These are phyloP conservation scores for Triticum timopheevii DNA, from an alignment of 176 grass and related monocot species.

Conservation along the genomic window DNA sequence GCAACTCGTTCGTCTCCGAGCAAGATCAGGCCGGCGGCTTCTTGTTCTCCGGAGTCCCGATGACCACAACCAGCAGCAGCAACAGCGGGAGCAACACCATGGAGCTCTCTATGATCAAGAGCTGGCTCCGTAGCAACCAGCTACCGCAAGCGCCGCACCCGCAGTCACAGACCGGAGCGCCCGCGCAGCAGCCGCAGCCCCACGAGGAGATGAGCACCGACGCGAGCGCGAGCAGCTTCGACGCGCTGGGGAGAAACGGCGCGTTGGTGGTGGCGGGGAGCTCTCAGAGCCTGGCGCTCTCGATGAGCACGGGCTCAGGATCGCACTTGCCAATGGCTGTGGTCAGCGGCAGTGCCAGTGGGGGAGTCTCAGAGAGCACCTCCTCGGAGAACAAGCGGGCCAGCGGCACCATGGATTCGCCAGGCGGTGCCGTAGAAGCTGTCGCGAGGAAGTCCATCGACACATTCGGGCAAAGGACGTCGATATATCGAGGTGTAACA, in stretches of 20 bases:
- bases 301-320: slow-evolving; percentile 88
- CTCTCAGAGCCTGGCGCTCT: slow-evolving; percentile 59
- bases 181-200: background rate
- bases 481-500: slow-evolving; percentile 88
- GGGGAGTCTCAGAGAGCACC: slow-evolving; percentile 50
- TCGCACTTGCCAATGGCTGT: slow-evolving; percentile 49
- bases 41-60: slow-evolving; percentile 50
- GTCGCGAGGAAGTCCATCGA: slow-evolving; percentile 69
- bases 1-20: slow-evolving; percentile 77
- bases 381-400: slow-evolving; percentile 64
- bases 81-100: slow-evolving; percentile 62
- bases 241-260: slow-evolving; percentile 41
- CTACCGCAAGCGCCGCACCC: background rate
- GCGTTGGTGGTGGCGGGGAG: slow-evolving; percentile 32
- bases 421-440: slow-evolving; percentile 36
- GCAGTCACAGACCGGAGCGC: background rate
- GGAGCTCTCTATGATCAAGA: slow-evolving; percentile 91
- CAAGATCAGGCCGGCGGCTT: slow-evolving; percentile 67
- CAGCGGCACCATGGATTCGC: slow-evolving; percentile 54
- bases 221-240: slow-evolving; percentile 49
- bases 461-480: slow-evolving; percentile 95
- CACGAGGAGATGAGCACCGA: slow-evolving; percentile 57
- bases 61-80: slow-evolving; percentile 39
- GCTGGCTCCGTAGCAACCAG: slow-evolving; percentile 80
- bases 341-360: slow-evolving; percentile 7